Conservation (phyloP, 805 yeast species). For the Diddensiella transvaalensis region DNA sequence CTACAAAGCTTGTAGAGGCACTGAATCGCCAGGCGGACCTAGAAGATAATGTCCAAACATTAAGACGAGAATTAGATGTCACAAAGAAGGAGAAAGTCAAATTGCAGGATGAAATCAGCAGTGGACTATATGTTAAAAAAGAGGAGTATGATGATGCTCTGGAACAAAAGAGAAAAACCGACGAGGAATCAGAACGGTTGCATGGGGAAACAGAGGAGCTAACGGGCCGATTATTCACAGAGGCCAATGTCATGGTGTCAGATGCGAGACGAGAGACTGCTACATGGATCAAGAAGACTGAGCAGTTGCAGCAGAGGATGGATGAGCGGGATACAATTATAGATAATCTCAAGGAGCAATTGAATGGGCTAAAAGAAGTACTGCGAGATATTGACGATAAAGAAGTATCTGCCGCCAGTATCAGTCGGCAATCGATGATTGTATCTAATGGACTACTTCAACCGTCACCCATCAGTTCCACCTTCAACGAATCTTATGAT, state of each 20-base stretch:
- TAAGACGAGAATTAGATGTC: conserved; percentile 23
- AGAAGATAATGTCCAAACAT: conserved; percentile 28
- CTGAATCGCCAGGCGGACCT: conserved; percentile 29
- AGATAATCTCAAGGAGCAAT: conserved; percentile 61
- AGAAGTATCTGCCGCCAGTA: conserved; percentile 15
- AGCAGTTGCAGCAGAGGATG: conserved; percentile 68
- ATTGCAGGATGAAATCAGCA: conserved; percentile 15
- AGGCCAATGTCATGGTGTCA: conserved; percentile 82
- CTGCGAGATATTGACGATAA: conserved; percentile 53
- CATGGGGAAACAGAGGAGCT: conserved; percentile 77
- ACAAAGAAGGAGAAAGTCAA: conserved; percentile 20
- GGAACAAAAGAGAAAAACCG: conserved; percentile 43
- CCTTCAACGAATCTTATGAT: neutral
- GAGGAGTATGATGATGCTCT: conserved; percentile 15
- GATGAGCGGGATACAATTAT: conserved; percentile 71
- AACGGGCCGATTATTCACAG: conserved; percentile 71
- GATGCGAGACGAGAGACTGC: conserved; percentile 62
- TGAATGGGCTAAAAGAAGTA: conserved; percentile 58
- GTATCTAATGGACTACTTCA: neutral
- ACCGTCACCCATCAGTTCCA: neutral
- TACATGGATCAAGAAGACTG: conserved; percentile 53
- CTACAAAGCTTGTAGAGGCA: conserved; percentile 31
- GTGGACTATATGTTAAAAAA: conserved; percentile 27
- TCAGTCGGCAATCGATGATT: neutral
- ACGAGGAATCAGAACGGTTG: conserved; percentile 53